A percentile compares a stretch with the other conserved stretches of the same genome.
phyloP scores from a whole-genome alignment of 495 filamentous ascomycete species.

The Podospora sp. region DNA sequence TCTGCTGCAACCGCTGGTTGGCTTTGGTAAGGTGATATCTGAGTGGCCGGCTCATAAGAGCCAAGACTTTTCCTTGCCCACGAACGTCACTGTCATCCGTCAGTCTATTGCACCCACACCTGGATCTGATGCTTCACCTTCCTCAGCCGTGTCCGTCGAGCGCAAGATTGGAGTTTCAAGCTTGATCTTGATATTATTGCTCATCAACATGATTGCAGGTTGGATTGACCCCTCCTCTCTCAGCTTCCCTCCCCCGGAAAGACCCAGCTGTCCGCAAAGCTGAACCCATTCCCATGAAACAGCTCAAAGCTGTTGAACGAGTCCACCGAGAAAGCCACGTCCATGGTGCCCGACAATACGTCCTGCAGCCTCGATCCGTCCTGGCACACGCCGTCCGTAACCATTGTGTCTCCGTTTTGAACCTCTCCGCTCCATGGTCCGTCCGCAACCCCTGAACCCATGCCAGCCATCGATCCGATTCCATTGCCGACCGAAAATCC shows the following conservation, averaged over 20 bases:
- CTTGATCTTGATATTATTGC: background rate
- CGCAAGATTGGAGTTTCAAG: no score
- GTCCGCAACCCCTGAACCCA: background rate
- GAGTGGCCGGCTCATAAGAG: no score
- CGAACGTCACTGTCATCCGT: no score
- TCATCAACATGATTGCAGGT: background rate
- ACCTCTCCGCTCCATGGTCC: background rate
- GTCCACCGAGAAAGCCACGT: conserved; percentile 17
- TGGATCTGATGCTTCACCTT: no score
- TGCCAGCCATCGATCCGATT: background rate
- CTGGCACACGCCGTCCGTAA: background rate
- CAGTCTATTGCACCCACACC: no score
- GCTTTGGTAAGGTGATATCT: no score
- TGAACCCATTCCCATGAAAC: background rate
- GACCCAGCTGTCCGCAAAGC: conserved; percentile 11
- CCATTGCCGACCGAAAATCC: background rate
- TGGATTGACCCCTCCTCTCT: background rate
- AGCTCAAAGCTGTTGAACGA: conserved; percentile 6
- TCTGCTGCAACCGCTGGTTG: no score
- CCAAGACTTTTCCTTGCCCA: no score
- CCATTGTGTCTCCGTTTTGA: background rate
- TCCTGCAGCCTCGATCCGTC: conserved; percentile 3
- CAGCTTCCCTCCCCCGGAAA: background rate
- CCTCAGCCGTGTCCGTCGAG: background rate
- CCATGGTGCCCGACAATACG: conserved; percentile 13